Percentiles rank a stretch among this genome's conserved stretches.
Evolutionary conservation across 371 early-diverging fungal genomes (phyloP).

Genomic region (Thermomucor indicae-seudaticae): DNA sequence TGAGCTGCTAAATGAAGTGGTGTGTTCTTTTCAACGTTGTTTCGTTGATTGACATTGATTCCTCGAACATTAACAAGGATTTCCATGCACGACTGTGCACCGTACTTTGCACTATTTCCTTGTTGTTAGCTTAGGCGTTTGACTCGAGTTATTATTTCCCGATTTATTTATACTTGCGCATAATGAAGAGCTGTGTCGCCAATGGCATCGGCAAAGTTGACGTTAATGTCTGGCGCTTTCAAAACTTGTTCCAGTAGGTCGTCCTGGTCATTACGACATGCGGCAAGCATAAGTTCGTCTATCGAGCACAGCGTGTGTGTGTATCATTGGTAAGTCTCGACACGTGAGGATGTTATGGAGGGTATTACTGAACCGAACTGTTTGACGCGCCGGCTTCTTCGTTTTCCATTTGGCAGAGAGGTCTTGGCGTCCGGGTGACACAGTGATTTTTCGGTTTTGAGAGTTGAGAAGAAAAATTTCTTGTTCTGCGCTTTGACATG

Average conservation of each 20-base stretch:
- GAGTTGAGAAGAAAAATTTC: too few relatives aligned
- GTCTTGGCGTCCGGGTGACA: too few relatives aligned
- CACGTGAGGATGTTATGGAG: too few relatives aligned
- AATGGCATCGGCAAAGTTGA: constrained; percentile 55
- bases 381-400: too few relatives aligned
- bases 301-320: too few relatives aligned
- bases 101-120: constrained; percentile 51
- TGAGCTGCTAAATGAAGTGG: constrained; percentile 63
- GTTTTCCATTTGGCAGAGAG: too few relatives aligned
- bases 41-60: constrained; percentile 44
- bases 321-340: too few relatives aligned
- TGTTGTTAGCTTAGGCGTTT: too few relatives aligned
- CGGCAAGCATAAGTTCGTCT: constrained; percentile 59
- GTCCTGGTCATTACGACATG: constrained; percentile 60
- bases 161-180: constrained; percentile 43
- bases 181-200: constrained; percentile 66
- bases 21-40: constrained; percentile 53
- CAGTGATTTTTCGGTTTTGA: too few relatives aligned
- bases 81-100: constrained; percentile 55
- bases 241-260: constrained; percentile 48
- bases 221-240: constrained; percentile 32
- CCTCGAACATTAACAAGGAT: constrained; percentile 38
- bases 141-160: too few relatives aligned
- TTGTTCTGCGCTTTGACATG: too few relatives aligned
- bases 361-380: too few relatives aligned